A percentile compares a stretch with the other conserved stretches of the same genome.
Conservation (phyloP, 1,139 yeast species). For the Yamadazyma buinensis region DNA sequence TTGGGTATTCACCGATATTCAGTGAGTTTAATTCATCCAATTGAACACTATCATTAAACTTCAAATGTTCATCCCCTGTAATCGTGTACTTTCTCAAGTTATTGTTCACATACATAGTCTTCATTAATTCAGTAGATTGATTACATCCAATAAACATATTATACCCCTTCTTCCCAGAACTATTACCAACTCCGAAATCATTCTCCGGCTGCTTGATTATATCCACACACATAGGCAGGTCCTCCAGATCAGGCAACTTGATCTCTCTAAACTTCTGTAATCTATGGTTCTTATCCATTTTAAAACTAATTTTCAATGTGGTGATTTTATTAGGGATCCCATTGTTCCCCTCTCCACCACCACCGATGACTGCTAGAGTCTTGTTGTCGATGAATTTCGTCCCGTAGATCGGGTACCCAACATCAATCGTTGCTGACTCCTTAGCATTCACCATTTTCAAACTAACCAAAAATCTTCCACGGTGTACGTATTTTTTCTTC, state of each 20-base stretch:
- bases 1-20: slow-evolving; percentile 53
- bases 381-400: slow-evolving; percentile 64
- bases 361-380: slow-evolving; percentile 77
- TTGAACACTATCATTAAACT: slow-evolving; percentile 58
- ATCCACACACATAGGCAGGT: slow-evolving; percentile 73
- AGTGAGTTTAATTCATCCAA: slow-evolving; percentile 39
- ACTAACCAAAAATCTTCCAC: too few species aligned
- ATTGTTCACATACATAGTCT: slow-evolving; percentile 59
- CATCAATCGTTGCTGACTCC: slow-evolving; percentile 42
- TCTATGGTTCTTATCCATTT: slow-evolving; percentile 48
- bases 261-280: slow-evolving; percentile 63
- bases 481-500: too few species aligned
- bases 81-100: slow-evolving; percentile 66
- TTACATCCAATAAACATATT: slow-evolving; percentile 69
- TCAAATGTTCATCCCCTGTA: slow-evolving; percentile 55
- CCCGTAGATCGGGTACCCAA: slow-evolving; percentile 82
- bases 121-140: slow-evolving; percentile 55
- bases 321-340: slow-evolving; percentile 86
- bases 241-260: slow-evolving; percentile 58
- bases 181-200: slow-evolving; percentile 14
- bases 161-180: slow-evolving; percentile 23
- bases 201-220: slow-evolving; percentile 13
- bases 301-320: slow-evolving; percentile 58
- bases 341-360: slow-evolving; percentile 90
- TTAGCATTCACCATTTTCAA: too few species aligned